These are phyloP conservation scores for Knoxdaviesia capensis DNA, from an alignment of 2,329 filamentous ascomycete species.

Conservation along the genomic window DNA sequence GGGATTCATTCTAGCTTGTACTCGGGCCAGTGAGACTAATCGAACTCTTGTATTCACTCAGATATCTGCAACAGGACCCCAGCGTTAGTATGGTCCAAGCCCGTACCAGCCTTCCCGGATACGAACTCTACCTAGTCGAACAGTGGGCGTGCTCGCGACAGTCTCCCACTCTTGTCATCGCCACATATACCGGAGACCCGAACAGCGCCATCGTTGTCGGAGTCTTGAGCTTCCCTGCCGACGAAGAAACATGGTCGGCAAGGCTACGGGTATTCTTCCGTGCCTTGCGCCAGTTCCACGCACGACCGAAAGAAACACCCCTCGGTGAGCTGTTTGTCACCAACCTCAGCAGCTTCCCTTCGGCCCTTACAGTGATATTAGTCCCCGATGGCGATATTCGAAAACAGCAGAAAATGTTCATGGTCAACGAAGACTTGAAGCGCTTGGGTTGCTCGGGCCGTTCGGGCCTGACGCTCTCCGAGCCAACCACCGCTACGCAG, in stretches of 20 bases:
- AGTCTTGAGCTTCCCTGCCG: conserved; percentile 62
- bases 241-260: conserved; percentile 63
- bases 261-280: conserved; percentile 69
- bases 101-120: conserved; percentile 51
- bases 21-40: too few relatives aligned
- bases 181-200: conserved; percentile 77
- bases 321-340: conserved; percentile 83
- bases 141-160: conserved; percentile 91
- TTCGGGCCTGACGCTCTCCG: conserved; percentile 61
- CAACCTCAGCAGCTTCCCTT: conserved; percentile 81
- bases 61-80: conserved; percentile 71
- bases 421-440: conserved; percentile 89
- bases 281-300: conserved; percentile 69
- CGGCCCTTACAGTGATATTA: conserved; percentile 74
- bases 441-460: conserved; percentile 79
- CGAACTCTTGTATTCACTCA: conserved; percentile 8
- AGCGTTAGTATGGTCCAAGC: conserved; percentile 57
- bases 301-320: conserved; percentile 60
- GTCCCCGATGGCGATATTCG: conserved; percentile 73
- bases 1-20: too few relatives aligned
- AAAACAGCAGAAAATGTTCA: conserved; percentile 63
- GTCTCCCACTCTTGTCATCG: conserved; percentile 80
- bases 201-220: conserved; percentile 61
- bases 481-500: conserved; percentile 62
- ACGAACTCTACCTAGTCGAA: conserved; percentile 86